Percentiles rank a stretch among this genome's conserved stretches.
These are phyloP conservation scores for Camelina neglecta DNA, from an alignment of 345 rosid species.

Conservation along the genomic window DNA sequence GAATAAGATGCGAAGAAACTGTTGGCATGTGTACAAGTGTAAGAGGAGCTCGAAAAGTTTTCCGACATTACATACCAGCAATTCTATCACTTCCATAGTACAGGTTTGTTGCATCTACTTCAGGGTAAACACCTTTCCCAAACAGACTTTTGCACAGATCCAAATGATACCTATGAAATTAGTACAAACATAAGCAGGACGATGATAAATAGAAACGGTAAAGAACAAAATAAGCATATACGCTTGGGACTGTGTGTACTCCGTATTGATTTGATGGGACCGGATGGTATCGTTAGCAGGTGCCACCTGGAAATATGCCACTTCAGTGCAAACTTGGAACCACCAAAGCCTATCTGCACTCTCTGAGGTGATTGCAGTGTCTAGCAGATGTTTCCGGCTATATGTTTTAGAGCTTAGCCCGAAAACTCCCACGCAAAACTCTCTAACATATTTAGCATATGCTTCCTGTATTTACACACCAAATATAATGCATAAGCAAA, in stretches of 20 bases:
- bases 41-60: slow-evolving; percentile 30
- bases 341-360: slow-evolving; percentile 82
- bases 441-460: slow-evolving; percentile 74
- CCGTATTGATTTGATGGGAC: slow-evolving; percentile 78
- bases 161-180: slow-evolving; percentile 75
- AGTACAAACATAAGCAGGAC: not conserved
- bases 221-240: not conserved
- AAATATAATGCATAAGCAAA: not conserved
- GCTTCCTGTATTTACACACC: slow-evolving; percentile 56
- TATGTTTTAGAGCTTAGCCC: slow-evolving; percentile 61
- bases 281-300: slow-evolving; percentile 89
- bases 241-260: slow-evolving; percentile 42
- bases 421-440: slow-evolving; percentile 53
- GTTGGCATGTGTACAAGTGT: slow-evolving; percentile 12
- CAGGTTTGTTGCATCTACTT: slow-evolving; percentile 77
- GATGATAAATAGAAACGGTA: not conserved
- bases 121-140: slow-evolving; percentile 79
- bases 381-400: slow-evolving; percentile 65
- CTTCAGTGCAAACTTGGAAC: slow-evolving; percentile 98
- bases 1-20: not conserved
- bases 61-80: slow-evolving; percentile 56
- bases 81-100: slow-evolving; percentile 89
- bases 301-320: slow-evolving; percentile 96
- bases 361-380: slow-evolving; percentile 50
- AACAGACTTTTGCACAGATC: slow-evolving; percentile 86